A percentile compares a stretch with the other conserved stretches of the same genome.
Evolutionary conservation across 495 filamentous ascomycete genomes (phyloP).

Genomic region (Ascobolus immersus): DNA sequence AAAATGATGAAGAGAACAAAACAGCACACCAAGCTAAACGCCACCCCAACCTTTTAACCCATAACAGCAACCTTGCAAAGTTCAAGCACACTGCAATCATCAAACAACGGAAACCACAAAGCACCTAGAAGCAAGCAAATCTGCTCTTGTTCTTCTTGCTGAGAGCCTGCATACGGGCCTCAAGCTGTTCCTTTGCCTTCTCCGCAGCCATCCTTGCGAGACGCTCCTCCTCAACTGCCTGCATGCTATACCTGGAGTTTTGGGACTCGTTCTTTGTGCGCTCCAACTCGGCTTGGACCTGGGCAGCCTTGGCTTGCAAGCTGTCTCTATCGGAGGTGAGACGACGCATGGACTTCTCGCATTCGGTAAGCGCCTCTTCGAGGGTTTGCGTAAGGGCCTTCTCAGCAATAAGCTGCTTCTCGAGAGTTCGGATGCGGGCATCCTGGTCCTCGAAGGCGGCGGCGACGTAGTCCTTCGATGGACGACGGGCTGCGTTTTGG

Average conservation of each 20-base stretch:
- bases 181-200: constrained; percentile 58
- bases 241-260: constrained; percentile 55
- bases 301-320: constrained; percentile 59
- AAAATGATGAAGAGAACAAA: constrained; percentile 6
- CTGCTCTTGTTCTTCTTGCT: constrained; percentile 86
- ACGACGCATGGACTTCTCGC: constrained; percentile 41
- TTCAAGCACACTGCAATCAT: constrained; percentile 3
- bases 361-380: constrained; percentile 82
- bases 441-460: constrained; percentile 77
- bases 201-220: constrained; percentile 70
- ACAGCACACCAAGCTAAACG: neutral
- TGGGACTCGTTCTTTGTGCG: constrained; percentile 33
- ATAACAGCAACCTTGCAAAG: constrained; percentile 7
- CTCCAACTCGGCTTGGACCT: constrained; percentile 51
- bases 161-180: constrained; percentile 83
- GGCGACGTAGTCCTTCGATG: constrained; percentile 51
- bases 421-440: constrained; percentile 76
- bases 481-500: constrained; percentile 30
- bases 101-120: neutral
- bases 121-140: constrained; percentile 73
- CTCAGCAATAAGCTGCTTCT: constrained; percentile 88
- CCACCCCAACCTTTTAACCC: constrained; percentile 2
- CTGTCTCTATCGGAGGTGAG: constrained; percentile 43
- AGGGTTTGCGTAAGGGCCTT: constrained; percentile 85
- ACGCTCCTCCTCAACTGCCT: constrained; percentile 83